phyloP scores from a whole-genome alignment of 2,329 filamentous ascomycete species.

The Microthyrium microscopicum region DNA sequence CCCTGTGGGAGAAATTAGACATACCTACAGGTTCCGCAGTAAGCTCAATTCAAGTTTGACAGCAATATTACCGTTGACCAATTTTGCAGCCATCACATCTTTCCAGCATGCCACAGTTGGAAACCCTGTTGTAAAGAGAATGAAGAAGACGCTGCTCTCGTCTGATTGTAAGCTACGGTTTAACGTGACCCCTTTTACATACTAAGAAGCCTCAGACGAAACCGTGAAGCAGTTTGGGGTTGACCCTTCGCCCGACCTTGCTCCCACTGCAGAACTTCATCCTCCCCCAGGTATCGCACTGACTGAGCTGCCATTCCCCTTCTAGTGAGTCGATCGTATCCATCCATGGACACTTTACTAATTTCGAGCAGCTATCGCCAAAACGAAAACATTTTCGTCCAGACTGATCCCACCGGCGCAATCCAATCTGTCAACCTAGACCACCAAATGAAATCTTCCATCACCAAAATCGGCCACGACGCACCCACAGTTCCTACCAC shows the following conservation, averaged over 20 bases:
- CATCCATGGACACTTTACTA: too few relatives aligned
- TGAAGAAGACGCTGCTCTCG: constrained; percentile 35
- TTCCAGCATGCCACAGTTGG: constrained; percentile 63
- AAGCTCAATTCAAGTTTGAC: constrained; percentile 10
- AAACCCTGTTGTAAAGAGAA: constrained; percentile 52
- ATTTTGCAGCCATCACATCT: constrained; percentile 54
- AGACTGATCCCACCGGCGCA: constrained; percentile 33
- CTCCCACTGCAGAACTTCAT: too few relatives aligned
- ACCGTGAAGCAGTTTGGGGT: too few relatives aligned
- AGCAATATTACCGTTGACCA: background rate
- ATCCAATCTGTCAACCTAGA: constrained; percentile 10
- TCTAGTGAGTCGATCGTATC: constrained; percentile 59
- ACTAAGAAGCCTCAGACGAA: too few relatives aligned
- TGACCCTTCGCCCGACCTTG: too few relatives aligned
- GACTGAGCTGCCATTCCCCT: too few relatives aligned
- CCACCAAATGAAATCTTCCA: constrained; percentile 34
- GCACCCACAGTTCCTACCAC: constrained; percentile 43
- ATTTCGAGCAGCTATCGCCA: constrained; percentile 75
- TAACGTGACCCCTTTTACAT: too few relatives aligned
- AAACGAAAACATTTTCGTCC: constrained; percentile 58
- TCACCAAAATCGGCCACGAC: constrained; percentile 42
- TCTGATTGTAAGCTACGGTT: constrained; percentile 13
- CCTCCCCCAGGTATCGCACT: too few relatives aligned
- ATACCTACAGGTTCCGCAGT: constrained; percentile 76
- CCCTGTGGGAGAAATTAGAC: constrained; percentile 53